A percentile compares a stretch with the other conserved stretches of the same genome.
phyloP scores from a whole-genome alignment of 441 rosid species.

The Erodium chrysanthum region DNA sequence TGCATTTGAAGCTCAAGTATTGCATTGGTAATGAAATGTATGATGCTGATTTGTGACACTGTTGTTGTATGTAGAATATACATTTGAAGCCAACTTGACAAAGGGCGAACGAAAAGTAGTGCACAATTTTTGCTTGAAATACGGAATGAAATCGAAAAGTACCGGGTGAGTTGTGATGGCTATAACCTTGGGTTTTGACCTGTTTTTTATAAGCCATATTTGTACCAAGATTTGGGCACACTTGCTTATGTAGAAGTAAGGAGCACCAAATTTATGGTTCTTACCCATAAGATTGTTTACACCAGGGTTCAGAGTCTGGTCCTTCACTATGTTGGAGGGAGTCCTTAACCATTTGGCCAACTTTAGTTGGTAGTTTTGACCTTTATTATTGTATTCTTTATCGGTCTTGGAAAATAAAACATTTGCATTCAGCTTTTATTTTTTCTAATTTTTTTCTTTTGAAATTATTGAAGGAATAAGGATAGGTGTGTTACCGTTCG shows the following conservation, averaged over 20 bases:
- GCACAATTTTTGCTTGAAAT: not conserved
- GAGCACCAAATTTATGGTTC: too few species aligned
- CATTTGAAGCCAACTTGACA: not conserved
- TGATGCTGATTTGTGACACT: not conserved
- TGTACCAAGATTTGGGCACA: too few species aligned
- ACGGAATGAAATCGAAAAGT: not conserved
- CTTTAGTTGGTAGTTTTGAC: too few species aligned
- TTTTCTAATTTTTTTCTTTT: not conserved
- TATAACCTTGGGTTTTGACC: not conserved
- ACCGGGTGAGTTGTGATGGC: not conserved
- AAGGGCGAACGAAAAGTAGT: not conserved
- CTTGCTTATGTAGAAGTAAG: too few species aligned
- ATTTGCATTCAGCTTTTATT: not conserved
- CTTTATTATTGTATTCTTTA: too few species aligned
- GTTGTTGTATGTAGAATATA: slow-evolving; percentile 1
- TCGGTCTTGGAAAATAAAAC: not conserved
- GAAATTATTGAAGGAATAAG: not conserved
- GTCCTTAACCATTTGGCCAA: too few species aligned
- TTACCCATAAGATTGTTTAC: too few species aligned
- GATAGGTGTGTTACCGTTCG: not conserved
- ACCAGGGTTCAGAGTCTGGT: too few species aligned
- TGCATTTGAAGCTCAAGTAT: not conserved
- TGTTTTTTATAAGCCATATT: too few species aligned
- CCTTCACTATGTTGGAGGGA: too few species aligned
- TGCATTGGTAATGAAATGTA: not conserved